Evolutionary conservation across 129 eudicot species (phyloP), one percentile per base, ranked within the genome.

Genomic region (Kitagawia praeruptora): DNA sequence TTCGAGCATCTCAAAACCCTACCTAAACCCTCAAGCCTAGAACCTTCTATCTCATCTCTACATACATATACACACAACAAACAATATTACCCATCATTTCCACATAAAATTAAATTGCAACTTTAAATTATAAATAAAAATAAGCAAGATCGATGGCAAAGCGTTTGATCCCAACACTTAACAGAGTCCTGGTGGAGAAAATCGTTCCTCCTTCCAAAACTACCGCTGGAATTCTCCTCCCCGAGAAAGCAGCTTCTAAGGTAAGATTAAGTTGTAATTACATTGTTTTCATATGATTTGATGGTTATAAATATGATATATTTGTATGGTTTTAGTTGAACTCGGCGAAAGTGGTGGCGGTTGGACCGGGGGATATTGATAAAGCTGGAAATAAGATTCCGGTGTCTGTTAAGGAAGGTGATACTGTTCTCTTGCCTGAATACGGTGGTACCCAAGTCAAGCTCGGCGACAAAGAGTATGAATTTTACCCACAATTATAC

Each of bases 181-280:
- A 93, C 93, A 88, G 98, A 79, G 89, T 93, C 4, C 86, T 93
- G 82, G 87, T 93, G 47, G 98, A 93, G 91, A 93, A 91, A 78
- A 85, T 91, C 27, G 80, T 85, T 25, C 87, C 91, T 46, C 97
- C 97, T 0, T 84, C 98, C 74, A 93, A 93, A 85, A 93, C 98
- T 75, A 75, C 91, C 8, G 89, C 97, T 31, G 98, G 98, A 23
- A 93, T 93, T 79, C 93, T 93, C 38, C 98, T 93, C 70, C 98
- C 98, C 3, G 98, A 72, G 58, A 44, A 74, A 44, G 14, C 23
- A 44, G 14, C 23, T 74, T 74, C 77, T 10, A 74, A 74, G 58
- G 76, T 72, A 25, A 45, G 0, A 39, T 39, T 14, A 28, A 3
- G 21, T 7, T n/a, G 6, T 10, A 72, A 8, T 21, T 41, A 23